Percentiles rank a stretch among this genome's conserved stretches.
Evolutionary conservation across 2,329 filamentous ascomycete species (phyloP).

Genomic region (Aspergillus hiratsukae): DNA sequence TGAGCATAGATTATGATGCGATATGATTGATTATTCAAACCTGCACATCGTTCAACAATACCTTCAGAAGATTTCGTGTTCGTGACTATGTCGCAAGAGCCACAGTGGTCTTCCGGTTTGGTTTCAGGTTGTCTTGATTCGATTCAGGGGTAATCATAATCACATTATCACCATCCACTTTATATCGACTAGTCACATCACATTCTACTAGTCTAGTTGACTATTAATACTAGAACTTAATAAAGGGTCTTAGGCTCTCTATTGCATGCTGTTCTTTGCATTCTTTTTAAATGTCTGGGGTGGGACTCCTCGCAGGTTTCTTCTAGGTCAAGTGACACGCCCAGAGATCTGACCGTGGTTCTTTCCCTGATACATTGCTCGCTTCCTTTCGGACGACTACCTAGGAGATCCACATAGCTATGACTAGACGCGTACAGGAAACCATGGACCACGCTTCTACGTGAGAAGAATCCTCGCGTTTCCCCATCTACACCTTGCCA

Average conservation of each 20-base stretch:
- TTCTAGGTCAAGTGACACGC: not conserved
- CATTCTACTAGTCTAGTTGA: not conserved
- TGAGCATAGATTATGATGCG: not conserved
- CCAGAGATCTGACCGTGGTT: not conserved
- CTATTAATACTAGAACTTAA: not conserved
- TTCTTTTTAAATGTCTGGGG: not conserved
- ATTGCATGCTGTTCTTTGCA: not conserved
- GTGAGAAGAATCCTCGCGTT: not conserved
- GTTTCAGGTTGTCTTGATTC: not conserved
- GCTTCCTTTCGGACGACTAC: not conserved
- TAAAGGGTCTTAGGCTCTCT: not conserved
- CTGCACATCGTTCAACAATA: not conserved
- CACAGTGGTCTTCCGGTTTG: not conserved
- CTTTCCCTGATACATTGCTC: not conserved
- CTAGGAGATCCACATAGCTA: no score
- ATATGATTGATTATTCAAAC: not conserved
- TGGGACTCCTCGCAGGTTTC: not conserved
- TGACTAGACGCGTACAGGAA: not conserved
- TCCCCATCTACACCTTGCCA: not conserved
- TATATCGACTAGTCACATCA: not conserved
- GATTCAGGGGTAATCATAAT: not conserved
- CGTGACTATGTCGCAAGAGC: not conserved
- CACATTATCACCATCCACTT: not conserved
- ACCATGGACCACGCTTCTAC: not conserved
- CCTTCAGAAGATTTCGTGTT: not conserved